phyloP scores from a whole-genome alignment of 495 filamentous ascomycete genomes.

The Penicillium tannophilum region DNA sequence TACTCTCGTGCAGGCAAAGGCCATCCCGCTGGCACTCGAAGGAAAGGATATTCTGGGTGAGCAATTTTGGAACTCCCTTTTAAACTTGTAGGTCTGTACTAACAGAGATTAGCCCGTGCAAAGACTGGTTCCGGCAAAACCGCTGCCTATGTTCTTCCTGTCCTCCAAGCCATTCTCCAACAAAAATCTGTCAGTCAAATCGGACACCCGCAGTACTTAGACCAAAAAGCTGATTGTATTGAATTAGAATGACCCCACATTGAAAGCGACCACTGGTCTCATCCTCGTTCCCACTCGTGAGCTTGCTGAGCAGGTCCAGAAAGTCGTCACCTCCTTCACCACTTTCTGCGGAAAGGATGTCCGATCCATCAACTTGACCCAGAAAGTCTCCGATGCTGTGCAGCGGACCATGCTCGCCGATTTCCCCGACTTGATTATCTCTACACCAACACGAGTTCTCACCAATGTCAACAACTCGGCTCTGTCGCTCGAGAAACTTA shows the following conservation, averaged over 20 bases:
- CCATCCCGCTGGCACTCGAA: conserved; percentile 86
- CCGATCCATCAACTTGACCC: conserved; percentile 78
- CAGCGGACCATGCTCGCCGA: conserved; percentile 85
- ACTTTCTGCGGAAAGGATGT: conserved; percentile 83
- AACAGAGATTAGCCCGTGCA: conserved; percentile 62
- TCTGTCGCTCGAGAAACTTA: conserved; percentile 68
- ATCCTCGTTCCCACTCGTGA: conserved; percentile 94
- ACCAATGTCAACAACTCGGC: conserved; percentile 68
- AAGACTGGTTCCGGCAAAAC: conserved; percentile 97
- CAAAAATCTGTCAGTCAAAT: conserved; percentile 63
- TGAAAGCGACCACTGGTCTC: conserved; percentile 63
- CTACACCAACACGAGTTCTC: conserved; percentile 79
- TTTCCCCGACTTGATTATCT: conserved; percentile 82
- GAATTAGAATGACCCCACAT: conserved; percentile 37
- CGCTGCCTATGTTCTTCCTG: conserved; percentile 91
- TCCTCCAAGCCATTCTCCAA: conserved; percentile 78
- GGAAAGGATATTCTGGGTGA: conserved; percentile 85
- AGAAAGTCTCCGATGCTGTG: conserved; percentile 82
- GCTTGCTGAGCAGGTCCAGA: conserved; percentile 85
- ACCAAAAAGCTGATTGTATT: background rate
- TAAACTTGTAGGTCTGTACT: conserved; percentile 14
- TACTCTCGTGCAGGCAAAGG: conserved; percentile 81
- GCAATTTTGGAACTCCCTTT: background rate
- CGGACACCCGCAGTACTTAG: background rate
- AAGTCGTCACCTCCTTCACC: conserved; percentile 69